A percentile compares a stretch with the other conserved stretches of the same genome.
These are phyloP conservation scores for Cyphellophora europaea DNA, from an alignment of 2,329 filamentous ascomycete species.

Conservation along the genomic window DNA sequence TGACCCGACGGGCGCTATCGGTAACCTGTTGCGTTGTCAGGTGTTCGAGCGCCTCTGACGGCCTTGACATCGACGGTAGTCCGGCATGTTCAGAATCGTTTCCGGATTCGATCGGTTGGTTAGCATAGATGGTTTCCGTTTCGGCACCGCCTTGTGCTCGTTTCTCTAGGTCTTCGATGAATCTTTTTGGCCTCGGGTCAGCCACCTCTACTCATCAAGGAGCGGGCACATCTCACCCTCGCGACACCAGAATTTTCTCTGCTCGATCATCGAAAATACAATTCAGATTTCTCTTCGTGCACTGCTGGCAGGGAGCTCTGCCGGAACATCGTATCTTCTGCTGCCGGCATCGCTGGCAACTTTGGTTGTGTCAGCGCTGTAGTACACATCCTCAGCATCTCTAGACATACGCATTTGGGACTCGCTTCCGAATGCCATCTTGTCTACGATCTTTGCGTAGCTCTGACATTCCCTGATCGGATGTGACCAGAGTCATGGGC, in stretches of 20 bases:
- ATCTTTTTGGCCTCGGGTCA: constrained; percentile 18
- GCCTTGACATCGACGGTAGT: no score
- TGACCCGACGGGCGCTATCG: constrained; percentile 4
- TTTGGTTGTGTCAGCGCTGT: constrained; percentile 13
- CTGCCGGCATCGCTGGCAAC: constrained; percentile 35
- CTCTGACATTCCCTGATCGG: no score
- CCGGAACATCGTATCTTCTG: constrained; percentile 40
- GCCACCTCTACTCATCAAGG: constrained; percentile 4
- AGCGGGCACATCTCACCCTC: constrained; percentile 27
- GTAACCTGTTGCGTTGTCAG: constrained; percentile 17
- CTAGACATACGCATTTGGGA: constrained; percentile 23
- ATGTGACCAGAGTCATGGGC: no score
- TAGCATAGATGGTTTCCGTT: not conserved
- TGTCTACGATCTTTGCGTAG: constrained; percentile 1
- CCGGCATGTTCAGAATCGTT: no score
- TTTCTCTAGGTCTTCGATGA: constrained; percentile 25
- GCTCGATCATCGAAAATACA: constrained; percentile 38
- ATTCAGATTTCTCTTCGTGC: constrained; percentile 31
- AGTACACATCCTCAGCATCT: not conserved
- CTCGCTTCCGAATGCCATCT: constrained; percentile 23
- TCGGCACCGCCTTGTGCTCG: not conserved
- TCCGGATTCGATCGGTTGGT: constrained; percentile 1
- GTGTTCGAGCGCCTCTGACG: constrained; percentile 22
- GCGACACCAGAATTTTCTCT: constrained; percentile 40
- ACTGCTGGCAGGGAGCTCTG: constrained; percentile 33